Percentiles rank a stretch among this genome's conserved stretches.
These are phyloP conservation scores for Eruca vesicaria DNA, from an alignment of 441 rosid genomes.

Conservation along the genomic window DNA sequence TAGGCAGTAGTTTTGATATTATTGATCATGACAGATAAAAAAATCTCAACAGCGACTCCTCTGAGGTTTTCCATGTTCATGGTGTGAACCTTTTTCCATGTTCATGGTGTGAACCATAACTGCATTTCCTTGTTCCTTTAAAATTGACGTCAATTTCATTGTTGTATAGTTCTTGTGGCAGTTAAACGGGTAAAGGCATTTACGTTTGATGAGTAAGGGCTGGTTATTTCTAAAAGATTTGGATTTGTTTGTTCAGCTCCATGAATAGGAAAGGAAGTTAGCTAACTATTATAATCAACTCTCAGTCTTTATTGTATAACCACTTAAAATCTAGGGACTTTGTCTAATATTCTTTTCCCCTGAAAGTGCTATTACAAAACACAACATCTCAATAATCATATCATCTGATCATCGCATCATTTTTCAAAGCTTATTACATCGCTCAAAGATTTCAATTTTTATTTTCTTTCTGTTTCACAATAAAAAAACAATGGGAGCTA, in stretches of 20 bases:
- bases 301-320: background rate
- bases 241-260: too few relatives aligned
- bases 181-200: background rate
- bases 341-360: background rate
- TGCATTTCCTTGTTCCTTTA: background rate
- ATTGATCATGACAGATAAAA: constrained; percentile 39
- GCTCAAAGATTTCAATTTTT: background rate
- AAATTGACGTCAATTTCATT: background rate
- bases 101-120: constrained; percentile 40
- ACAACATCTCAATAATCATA: background rate
- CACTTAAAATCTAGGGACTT: background rate
- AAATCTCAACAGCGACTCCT: constrained; percentile 88
- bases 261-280: too few relatives aligned
- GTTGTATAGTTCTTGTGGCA: background rate
- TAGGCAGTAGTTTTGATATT: background rate
- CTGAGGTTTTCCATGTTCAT: constrained; percentile 64
- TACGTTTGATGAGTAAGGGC: too few relatives aligned
- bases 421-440: background rate
- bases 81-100: constrained; percentile 55
- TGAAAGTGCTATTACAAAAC: background rate
- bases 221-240: too few relatives aligned
- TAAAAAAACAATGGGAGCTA: background rate
- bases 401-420: background rate
- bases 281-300: background rate
- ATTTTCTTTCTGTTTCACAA: background rate